Conservation (phyloP, 2,329 filamentous ascomycete genomes). For the Aplosporella prunicola region DNA sequence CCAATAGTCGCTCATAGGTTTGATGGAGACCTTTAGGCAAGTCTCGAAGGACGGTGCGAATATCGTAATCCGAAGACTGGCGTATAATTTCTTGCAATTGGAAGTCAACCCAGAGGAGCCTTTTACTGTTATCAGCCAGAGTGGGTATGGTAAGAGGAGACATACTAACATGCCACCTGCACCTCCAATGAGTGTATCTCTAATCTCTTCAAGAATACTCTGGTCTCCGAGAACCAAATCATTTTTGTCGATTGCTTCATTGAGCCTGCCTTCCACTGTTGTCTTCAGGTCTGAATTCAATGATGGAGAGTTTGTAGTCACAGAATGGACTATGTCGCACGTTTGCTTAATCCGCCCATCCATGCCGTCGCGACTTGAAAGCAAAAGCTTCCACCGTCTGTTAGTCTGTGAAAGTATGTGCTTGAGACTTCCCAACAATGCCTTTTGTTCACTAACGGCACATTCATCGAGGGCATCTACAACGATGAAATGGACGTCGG, state of each 20-base stretch:
- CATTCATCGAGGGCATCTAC: slow-evolving; percentile 1
- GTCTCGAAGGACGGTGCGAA: background rate
- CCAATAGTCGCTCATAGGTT: background rate
- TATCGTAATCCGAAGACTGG: background rate
- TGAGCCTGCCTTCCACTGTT: background rate
- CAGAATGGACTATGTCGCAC: background rate
- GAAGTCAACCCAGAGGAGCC: slow-evolving; percentile 1
- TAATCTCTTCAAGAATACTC: background rate
- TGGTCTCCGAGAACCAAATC: background rate
- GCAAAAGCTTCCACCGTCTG: background rate
- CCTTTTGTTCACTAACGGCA: background rate
- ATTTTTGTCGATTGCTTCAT: background rate
- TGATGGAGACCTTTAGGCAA: background rate
- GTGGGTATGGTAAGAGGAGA: too few relatives aligned
- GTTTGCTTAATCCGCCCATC: background rate
- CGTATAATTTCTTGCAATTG: background rate
- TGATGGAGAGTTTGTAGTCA: background rate
- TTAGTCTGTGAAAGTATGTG: background rate
- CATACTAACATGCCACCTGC: background rate
- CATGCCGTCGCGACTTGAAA: background rate
- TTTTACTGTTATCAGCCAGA: background rate
- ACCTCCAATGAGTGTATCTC: background rate
- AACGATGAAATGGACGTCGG: background rate
- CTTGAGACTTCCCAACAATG: background rate
- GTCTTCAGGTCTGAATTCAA: background rate